Evolutionary conservation across 2,329 filamentous ascomycete genomes (phyloP).

Genomic region (Diplodia intermedia): DNA sequence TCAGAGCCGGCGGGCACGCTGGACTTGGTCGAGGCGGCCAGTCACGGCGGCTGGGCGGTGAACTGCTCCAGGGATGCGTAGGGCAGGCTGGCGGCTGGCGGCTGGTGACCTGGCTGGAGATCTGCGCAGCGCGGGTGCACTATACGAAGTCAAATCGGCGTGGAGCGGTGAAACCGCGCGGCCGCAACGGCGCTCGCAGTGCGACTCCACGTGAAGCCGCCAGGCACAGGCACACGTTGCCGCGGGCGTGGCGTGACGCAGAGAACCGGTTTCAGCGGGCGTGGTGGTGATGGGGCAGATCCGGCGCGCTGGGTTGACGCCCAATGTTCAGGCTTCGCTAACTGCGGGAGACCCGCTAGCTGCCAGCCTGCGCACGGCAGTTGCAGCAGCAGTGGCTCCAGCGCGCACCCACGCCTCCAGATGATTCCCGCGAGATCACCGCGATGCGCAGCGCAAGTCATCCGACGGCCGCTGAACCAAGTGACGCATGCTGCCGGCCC

Average conservation of each 20-base stretch:
- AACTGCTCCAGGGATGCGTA: slow-evolving; percentile 47
- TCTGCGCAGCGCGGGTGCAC: slow-evolving; percentile 43
- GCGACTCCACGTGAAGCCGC: slow-evolving; percentile 16
- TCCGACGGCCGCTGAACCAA: too few species aligned
- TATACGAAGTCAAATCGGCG: slow-evolving; percentile 6
- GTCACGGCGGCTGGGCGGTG: slow-evolving; percentile 46
- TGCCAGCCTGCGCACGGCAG: background rate
- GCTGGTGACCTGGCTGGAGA: slow-evolving; percentile 38
- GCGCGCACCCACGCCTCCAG: background rate
- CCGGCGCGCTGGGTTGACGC: slow-evolving; percentile 15
- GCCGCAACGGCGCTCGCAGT: background rate
- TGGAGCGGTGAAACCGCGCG: slow-evolving; percentile 21
- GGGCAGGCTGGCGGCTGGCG: too few species aligned
- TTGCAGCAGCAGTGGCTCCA: background rate
- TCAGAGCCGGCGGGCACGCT: too few species aligned
- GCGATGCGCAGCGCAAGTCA: slow-evolving; percentile 1
- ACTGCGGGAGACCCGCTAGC: slow-evolving; percentile 18
- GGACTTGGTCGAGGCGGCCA: slow-evolving; percentile 41
- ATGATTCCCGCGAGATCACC: background rate
- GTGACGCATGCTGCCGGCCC: background rate
- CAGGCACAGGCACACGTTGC: slow-evolving; percentile 29
- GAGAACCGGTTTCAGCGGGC: background rate
- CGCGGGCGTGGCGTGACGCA: slow-evolving; percentile 24
- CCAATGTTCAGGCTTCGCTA: slow-evolving; percentile 20
- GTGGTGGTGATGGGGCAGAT: slow-evolving; percentile 13